A percentile compares a stretch with the other conserved stretches of the same genome.
These are phyloP conservation scores for Fusarium sp. DNA, from an alignment of 2,329 filamentous ascomycete species.

Conservation along the genomic window DNA sequence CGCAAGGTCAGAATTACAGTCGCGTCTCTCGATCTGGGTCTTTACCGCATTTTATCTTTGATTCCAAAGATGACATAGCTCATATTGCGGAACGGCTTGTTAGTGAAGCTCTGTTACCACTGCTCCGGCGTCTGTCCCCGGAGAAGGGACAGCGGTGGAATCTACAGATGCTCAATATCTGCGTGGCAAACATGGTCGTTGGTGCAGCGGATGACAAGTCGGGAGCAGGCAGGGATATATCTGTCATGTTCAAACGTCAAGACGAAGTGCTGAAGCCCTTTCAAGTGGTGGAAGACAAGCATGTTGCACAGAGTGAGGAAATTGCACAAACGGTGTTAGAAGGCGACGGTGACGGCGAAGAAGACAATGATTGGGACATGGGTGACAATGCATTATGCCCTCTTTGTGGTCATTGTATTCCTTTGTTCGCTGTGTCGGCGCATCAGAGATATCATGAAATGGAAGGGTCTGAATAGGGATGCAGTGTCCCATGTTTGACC, in stretches of 20 bases:
- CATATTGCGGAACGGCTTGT: conserved; percentile 75
- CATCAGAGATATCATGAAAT: conserved; percentile 57
- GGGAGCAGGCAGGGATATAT: conserved; percentile 79
- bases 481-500: neutral
- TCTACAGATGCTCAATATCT: conserved; percentile 85
- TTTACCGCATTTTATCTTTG: conserved; percentile 80
- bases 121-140: conserved; percentile 80
- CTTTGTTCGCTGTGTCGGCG: conserved; percentile 67
- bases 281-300: conserved; percentile 58
- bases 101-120: conserved; percentile 71
- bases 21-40: conserved; percentile 81
- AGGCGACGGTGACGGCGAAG: conserved; percentile 32
- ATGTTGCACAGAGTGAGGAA: conserved; percentile 42
- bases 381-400: conserved; percentile 52
- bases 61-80: conserved; percentile 66
- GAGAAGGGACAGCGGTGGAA: conserved; percentile 77
- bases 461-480: conserved; percentile 33
- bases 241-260: conserved; percentile 82
- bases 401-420: conserved; percentile 64
- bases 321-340: conserved; percentile 33
- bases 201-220: conserved; percentile 61
- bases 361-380: conserved; percentile 46
- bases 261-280: conserved; percentile 76
- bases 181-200: conserved; percentile 83
- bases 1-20: conserved; percentile 67